Conservation (phyloP, 495 filamentous ascomycete genomes). For the Paragyromitra xinjiangensis region DNA sequence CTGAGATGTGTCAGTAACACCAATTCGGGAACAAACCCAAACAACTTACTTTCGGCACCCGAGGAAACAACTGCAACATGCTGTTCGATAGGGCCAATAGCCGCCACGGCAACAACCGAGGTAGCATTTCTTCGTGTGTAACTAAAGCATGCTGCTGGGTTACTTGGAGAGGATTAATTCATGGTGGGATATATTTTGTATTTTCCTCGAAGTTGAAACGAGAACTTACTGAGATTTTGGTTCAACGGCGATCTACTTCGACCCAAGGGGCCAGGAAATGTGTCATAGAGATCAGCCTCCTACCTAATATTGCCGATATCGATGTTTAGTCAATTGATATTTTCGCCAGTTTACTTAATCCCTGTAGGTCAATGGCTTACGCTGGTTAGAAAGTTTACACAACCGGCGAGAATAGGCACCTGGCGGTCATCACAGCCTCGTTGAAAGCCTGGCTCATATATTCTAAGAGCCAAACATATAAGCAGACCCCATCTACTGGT, state of each 20-base stretch:
- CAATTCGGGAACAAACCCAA: constrained; percentile 12
- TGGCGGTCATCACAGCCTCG: too few relatives aligned
- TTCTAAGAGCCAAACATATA: neutral
- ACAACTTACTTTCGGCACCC: neutral
- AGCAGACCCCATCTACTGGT: too few relatives aligned
- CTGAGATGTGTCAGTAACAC: constrained; percentile 3
- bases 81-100: neutral
- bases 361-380: neutral
- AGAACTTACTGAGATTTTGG: neutral
- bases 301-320: neutral
- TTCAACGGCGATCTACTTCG: neutral
- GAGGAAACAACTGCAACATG: constrained; percentile 1
- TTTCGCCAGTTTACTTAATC: neutral
- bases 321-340: neutral
- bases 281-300: neutral
- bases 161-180: neutral
- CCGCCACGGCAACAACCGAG: constrained; percentile 40
- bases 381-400: neutral
- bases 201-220: neutral
- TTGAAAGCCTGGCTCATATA: neutral
- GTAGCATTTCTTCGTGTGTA: neutral
- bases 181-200: neutral
- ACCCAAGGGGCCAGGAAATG: too few relatives aligned
- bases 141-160: neutral
- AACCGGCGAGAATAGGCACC: neutral